Evolutionary conservation across 257 asterid genomes (phyloP).

Genomic region (Vinca minor): DNA sequence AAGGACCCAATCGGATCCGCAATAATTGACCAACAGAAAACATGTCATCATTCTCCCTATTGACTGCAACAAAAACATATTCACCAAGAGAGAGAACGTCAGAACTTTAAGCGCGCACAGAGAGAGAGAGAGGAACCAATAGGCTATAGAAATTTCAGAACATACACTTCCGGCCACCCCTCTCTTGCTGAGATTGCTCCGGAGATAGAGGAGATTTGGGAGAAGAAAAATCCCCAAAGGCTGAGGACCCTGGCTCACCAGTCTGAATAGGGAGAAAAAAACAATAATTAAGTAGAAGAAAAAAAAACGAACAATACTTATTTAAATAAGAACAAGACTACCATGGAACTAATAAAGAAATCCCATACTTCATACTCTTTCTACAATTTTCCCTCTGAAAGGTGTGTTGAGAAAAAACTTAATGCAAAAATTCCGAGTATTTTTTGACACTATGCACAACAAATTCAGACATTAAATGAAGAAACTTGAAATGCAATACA

Average conservation of each 20-base stretch:
- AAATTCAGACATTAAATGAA: no score
- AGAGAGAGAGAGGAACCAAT: background rate
- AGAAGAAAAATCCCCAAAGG: constrained; percentile 52
- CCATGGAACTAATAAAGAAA: background rate
- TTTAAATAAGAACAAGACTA: background rate
- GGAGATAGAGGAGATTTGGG: constrained; percentile 78
- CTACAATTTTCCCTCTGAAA: background rate
- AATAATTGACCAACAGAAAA: constrained; percentile 79
- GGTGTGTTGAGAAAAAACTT: background rate
- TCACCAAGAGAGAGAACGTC: constrained; percentile 6
- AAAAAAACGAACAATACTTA: background rate
- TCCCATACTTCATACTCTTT: background rate
- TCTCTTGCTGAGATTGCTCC: constrained; percentile 53
- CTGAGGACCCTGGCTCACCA: constrained; percentile 47
- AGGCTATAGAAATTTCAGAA: constrained; percentile 17
- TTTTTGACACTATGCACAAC: no score
- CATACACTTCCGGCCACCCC: constrained; percentile 60
- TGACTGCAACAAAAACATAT: constrained; percentile 38
- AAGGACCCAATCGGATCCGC: constrained; percentile 86
- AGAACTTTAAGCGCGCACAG: constrained; percentile 18
- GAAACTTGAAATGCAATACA: background rate
- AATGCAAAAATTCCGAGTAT: background rate
- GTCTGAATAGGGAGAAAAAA: constrained; percentile 35
- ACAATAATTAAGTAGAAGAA: background rate
- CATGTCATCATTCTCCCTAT: constrained; percentile 57